A percentile compares a stretch with the other conserved stretches of the same genome.
Evolutionary conservation across 1,139 yeast genomes (phyloP).

Genomic region (Scheffersomyces titani): DNA sequence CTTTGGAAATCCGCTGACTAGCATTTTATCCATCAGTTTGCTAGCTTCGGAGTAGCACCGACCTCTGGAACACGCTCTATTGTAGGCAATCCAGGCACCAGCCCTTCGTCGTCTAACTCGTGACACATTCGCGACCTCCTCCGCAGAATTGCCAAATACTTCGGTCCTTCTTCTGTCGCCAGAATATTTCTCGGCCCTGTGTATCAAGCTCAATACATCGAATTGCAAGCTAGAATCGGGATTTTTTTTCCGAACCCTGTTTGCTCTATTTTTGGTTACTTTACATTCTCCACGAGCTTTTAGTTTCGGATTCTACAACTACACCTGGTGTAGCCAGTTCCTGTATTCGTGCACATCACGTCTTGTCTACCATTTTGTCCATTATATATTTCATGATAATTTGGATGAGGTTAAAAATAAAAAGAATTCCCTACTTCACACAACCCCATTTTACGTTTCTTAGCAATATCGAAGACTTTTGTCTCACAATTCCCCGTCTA

Average conservation of each 20-base stretch:
- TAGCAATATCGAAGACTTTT: neutral
- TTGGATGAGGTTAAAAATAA: neutral
- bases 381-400: neutral
- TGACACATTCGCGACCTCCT: neutral
- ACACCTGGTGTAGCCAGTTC: no score
- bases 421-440: neutral
- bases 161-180: neutral
- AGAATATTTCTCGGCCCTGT: neutral
- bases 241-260: neutral
- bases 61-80: neutral
- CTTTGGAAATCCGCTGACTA: neutral
- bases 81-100: no score
- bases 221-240: neutral
- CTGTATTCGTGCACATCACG: neutral
- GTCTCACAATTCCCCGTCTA: neutral
- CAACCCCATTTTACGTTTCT: neutral
- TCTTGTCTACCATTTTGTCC: neutral
- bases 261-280: neutral
- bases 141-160: neutral
- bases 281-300: neutral
- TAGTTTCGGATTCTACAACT: neutral
- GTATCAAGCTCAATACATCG: neutral
- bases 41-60: neutral
- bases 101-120: neutral
- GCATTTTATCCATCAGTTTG: neutral